A percentile compares a stretch with the other conserved stretches of the same genome.
Conservation (phyloP, 257 asterid genomes). For the Verbascum thapsus region DNA sequence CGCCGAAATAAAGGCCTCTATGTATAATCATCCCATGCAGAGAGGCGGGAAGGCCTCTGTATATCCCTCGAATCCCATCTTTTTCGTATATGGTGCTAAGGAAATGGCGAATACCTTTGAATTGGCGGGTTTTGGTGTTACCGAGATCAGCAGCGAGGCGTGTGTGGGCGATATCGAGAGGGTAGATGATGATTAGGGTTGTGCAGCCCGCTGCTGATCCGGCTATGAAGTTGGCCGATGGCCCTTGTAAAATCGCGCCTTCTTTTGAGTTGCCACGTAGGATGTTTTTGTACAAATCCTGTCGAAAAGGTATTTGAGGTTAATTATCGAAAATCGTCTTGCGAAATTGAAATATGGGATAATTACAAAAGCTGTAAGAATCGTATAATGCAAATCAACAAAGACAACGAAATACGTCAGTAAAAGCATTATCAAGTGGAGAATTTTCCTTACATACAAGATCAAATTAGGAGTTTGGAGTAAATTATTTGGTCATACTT, state of each 20-base stretch:
- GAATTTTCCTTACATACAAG: too few relatives aligned
- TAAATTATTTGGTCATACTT: too few relatives aligned
- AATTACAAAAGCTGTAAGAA: too few relatives aligned
- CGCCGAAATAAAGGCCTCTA: constrained; percentile 88
- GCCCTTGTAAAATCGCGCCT: constrained; percentile 66
- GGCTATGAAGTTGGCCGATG: constrained; percentile 76
- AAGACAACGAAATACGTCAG: too few relatives aligned
- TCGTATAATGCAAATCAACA: too few relatives aligned
- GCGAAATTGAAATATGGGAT: too few relatives aligned
- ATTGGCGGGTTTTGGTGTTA: constrained; percentile 69
- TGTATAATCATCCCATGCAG: constrained; percentile 92
- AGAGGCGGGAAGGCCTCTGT: constrained; percentile 88
- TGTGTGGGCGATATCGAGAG: constrained; percentile 94
- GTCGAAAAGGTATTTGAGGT: constrained; percentile 11
- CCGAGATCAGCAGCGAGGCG: constrained; percentile 98
- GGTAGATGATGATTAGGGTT: constrained; percentile 78
- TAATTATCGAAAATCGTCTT: too few relatives aligned
- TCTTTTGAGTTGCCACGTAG: constrained; percentile 55
- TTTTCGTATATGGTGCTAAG: constrained; percentile 53
- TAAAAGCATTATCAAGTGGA: too few relatives aligned
- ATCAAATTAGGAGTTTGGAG: too few relatives aligned
- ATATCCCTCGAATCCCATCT: constrained; percentile 82
- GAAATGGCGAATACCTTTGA: constrained; percentile 81
- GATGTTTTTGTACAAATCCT: constrained; percentile 83
- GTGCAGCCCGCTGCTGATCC: constrained; percentile 97